Evolutionary conservation across 768 basidiomycete species (phyloP).

Genomic region (Suillus discolor): DNA sequence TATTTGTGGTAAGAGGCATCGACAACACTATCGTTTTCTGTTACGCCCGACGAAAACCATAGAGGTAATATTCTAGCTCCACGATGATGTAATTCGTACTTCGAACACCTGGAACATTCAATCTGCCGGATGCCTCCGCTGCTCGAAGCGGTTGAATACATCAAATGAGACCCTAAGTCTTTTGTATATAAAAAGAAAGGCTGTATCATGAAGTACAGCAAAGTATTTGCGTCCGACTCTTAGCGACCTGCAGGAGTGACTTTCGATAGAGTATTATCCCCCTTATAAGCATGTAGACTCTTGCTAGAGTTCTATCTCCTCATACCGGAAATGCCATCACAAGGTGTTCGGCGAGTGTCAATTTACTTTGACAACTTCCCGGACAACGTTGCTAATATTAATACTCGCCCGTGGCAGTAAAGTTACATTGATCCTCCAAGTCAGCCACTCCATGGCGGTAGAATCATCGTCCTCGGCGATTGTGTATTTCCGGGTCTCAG

Average conservation of each 20-base stretch:
- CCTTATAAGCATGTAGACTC: too few species aligned
- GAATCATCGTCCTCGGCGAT: background rate
- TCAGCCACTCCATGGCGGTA: background rate
- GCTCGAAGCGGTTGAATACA: background rate
- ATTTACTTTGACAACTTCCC: background rate
- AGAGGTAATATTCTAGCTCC: background rate
- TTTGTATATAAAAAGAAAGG: background rate
- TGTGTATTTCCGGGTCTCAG: too few species aligned
- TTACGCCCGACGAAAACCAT: background rate
- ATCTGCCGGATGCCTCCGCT: background rate
- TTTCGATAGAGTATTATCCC: background rate
- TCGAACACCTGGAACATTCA: background rate
- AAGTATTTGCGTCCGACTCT: background rate
- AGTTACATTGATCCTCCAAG: background rate
- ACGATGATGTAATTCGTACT: background rate
- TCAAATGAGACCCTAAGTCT: background rate
- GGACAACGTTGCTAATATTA: background rate
- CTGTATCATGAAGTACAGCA: background rate
- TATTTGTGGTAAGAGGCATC: background rate
- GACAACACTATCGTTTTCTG: background rate
- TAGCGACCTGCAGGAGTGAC: background rate
- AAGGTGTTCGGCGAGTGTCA: background rate
- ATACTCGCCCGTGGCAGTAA: background rate
- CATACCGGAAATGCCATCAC: background rate
- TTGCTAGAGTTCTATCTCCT: background rate